These are phyloP conservation scores for Vaccinium macrocarpon DNA, from an alignment of 148 eudicot genomes.

Conservation along the genomic window DNA sequence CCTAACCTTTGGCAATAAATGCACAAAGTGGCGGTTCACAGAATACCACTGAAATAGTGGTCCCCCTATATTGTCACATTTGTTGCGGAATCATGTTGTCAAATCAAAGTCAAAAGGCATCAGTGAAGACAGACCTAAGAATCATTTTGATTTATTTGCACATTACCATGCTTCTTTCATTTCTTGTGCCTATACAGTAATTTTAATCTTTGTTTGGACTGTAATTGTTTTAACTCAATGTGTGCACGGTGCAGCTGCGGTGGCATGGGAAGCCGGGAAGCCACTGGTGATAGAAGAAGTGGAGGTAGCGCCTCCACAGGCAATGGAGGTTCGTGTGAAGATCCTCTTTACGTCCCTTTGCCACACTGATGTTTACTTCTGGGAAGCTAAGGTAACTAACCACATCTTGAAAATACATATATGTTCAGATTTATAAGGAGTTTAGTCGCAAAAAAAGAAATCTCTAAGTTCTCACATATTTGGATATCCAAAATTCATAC, in stretches of 20 bases:
- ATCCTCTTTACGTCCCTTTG: slow-evolving; percentile 36
- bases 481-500: too few species aligned
- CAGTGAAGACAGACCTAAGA: too few species aligned
- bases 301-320: too few species aligned
- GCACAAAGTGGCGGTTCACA: too few species aligned
- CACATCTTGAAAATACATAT: neutral
- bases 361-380: slow-evolving; percentile 34
- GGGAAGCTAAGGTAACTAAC: slow-evolving; percentile 34
- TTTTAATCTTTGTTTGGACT: neutral
- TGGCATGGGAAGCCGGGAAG: slow-evolving; percentile 44
- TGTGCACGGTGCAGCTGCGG: slow-evolving; percentile 30
- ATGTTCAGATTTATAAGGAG: neutral
- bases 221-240: neutral
- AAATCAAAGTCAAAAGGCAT: too few species aligned
- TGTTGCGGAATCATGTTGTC: too few species aligned
- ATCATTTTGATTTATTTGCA: too few species aligned
- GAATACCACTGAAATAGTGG: too few species aligned
- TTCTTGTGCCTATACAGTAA: neutral
- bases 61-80: too few species aligned
- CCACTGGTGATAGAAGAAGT: slow-evolving; percentile 46
- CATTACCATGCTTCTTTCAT: too few species aligned
- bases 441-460: neutral
- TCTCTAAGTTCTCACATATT: slow-evolving; percentile 13
- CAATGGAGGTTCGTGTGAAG: slow-evolving; percentile 31
- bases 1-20: too few species aligned